phyloP scores from a whole-genome alignment of 768 basidiomycete species.

The Leccinum olivaceopallidum region DNA sequence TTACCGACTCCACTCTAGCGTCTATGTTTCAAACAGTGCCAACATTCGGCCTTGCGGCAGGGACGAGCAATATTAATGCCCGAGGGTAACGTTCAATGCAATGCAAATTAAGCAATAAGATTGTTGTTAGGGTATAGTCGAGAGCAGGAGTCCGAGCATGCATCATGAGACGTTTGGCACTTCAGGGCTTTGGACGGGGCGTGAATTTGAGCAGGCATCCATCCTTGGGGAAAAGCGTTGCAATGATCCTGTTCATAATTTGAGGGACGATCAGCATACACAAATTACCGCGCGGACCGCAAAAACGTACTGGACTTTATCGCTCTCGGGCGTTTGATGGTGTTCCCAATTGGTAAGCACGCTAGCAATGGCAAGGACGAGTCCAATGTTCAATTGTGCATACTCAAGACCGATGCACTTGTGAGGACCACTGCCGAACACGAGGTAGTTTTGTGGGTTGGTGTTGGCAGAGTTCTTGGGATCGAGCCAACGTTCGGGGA shows the following conservation, averaged over 20 bases:
- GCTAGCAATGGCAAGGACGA: slow-evolving; percentile 82
- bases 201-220: slow-evolving; percentile 80
- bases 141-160: neutral
- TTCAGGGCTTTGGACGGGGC: slow-evolving; percentile 46
- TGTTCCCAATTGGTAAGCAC: slow-evolving; percentile 87
- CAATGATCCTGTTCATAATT: slow-evolving; percentile 66
- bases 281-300: neutral
- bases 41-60: too few relatives aligned
- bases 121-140: slow-evolving; percentile 11
- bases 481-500: slow-evolving; percentile 94
- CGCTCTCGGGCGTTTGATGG: slow-evolving; percentile 71
- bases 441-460: slow-evolving; percentile 93
- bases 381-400: slow-evolving; percentile 85
- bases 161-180: neutral
- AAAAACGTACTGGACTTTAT: slow-evolving; percentile 74
- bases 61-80: neutral
- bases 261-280: neutral
- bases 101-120: slow-evolving; percentile 18
- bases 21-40: neutral
- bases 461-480: slow-evolving; percentile 71
- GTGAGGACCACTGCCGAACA: slow-evolving; percentile 94
- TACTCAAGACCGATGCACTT: slow-evolving; percentile 93
- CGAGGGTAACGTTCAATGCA: neutral
- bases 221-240: slow-evolving; percentile 97
- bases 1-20: neutral